These are phyloP conservation scores for Ceriops decandra DNA, from an alignment of 345 rosid species.

Conservation along the genomic window DNA sequence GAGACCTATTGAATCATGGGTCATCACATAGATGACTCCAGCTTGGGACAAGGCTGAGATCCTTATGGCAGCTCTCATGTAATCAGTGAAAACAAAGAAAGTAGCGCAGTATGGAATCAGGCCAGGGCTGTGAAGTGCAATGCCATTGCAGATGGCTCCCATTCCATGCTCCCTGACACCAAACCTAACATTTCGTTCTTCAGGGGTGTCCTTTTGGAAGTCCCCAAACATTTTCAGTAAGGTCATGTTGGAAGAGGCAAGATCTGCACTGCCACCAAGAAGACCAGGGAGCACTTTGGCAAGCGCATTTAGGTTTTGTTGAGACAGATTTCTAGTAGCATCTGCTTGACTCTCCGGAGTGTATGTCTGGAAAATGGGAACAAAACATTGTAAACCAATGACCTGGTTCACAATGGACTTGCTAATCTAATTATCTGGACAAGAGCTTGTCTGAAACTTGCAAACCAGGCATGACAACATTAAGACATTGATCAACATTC, in stretches of 20 bases:
- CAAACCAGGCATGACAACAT: neutral
- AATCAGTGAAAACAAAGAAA: constrained; percentile 99
- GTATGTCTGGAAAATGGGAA: constrained; percentile 55
- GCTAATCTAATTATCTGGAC: neutral
- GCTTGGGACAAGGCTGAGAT: constrained; percentile 82
- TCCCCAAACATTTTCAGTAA: constrained; percentile 80
- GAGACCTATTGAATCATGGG: constrained; percentile 98
- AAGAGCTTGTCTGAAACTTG: neutral
- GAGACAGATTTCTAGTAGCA: constrained; percentile 93
- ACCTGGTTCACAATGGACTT: constrained; percentile 1
- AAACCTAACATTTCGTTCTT: constrained; percentile 82
- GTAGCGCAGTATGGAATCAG: constrained; percentile 96
- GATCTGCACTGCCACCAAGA: constrained; percentile 97
- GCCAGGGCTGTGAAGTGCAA: constrained; percentile 88
- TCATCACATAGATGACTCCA: constrained; percentile 96
- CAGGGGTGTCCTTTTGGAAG: constrained; percentile 89
- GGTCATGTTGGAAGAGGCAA: constrained; percentile 99
- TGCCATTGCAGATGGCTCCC: constrained; percentile 98
- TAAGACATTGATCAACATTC: neutral
- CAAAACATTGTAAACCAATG: constrained; percentile 20
- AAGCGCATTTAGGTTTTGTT: constrained; percentile 80
- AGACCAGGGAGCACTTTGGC: constrained; percentile 80
- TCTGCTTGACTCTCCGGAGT: constrained; percentile 91
- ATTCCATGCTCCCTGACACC: constrained; percentile 98
- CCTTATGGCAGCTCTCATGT: constrained; percentile 98